A percentile compares a stretch with the other conserved stretches of the same genome.
These are phyloP conservation scores for Globisporangium solare DNA, from an alignment of 352 stramenopile species.

Conservation along the genomic window DNA sequence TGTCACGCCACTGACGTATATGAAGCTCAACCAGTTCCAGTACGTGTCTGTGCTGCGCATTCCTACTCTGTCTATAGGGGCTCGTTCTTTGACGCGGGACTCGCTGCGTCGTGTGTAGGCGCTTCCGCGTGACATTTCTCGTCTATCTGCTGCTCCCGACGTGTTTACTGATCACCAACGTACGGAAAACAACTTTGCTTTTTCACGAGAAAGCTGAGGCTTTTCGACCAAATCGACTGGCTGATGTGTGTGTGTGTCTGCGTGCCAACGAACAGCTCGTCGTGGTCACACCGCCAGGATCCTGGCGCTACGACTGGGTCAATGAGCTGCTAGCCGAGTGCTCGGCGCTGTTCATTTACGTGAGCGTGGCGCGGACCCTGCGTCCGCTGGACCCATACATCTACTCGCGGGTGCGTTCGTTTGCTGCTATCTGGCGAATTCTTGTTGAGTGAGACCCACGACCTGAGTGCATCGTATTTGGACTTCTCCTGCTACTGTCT, in stretches of 20 bases:
- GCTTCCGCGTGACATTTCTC: slow-evolving; percentile 54
- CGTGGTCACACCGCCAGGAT: slow-evolving; percentile 45
- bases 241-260: slow-evolving; percentile 7
- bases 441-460: background rate
- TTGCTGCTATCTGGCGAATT: background rate
- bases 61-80: background rate
- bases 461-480: background rate
- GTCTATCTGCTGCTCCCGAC: slow-evolving; percentile 56
- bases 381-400: slow-evolving; percentile 49
- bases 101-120: slow-evolving; percentile 22
- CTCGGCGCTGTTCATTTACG: slow-evolving; percentile 40
- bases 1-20: slow-evolving; percentile 56
- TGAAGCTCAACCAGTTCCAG: slow-evolving; percentile 72
- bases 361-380: slow-evolving; percentile 33
- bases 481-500: background rate
- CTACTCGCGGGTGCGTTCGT: slow-evolving; percentile 28
- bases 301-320: slow-evolving; percentile 60
- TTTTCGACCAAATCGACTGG: background rate
- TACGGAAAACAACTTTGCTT: slow-evolving; percentile 16
- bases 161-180: slow-evolving; percentile 46
- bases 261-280: slow-evolving; percentile 46
- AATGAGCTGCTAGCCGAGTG: slow-evolving; percentile 46
- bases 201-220: no score
- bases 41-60: slow-evolving; percentile 15
- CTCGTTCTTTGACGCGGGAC: background rate